phyloP scores from a whole-genome alignment of 148 eudicot species.

The Persicaria tinctoria region DNA sequence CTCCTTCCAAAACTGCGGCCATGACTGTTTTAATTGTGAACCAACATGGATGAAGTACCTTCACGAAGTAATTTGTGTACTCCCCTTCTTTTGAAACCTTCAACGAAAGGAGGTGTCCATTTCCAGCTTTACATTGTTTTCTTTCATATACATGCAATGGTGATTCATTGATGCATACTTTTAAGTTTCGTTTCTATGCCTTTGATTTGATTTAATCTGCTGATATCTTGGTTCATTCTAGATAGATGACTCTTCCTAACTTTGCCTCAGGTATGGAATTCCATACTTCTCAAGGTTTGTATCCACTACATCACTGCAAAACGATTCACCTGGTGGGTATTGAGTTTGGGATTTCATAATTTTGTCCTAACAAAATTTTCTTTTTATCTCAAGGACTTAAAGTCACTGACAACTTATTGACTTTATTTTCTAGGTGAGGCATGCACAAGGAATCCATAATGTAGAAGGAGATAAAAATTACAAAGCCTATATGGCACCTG shows the following conservation, averaged over 20 bases:
- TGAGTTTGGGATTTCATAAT: constrained; percentile 3
- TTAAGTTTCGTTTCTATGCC: too few relatives aligned
- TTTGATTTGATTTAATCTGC: background rate
- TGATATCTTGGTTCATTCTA: background rate
- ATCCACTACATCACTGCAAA: constrained; percentile 80
- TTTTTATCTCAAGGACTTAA: background rate
- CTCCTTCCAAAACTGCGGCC: too few relatives aligned
- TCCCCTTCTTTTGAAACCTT: too few relatives aligned
- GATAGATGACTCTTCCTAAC: background rate
- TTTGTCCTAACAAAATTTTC: background rate
- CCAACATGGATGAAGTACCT: too few relatives aligned
- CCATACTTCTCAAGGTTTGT: constrained; percentile 44
- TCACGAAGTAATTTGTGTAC: too few relatives aligned
- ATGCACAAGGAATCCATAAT: constrained; percentile 94
- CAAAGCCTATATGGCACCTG: constrained; percentile 75
- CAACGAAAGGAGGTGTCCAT: too few relatives aligned
- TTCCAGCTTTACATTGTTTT: background rate
- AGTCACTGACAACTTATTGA: constrained; percentile 21
- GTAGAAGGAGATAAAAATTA: constrained; percentile 85
- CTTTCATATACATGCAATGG: background rate
- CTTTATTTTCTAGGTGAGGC: constrained; percentile 69
- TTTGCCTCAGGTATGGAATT: constrained; percentile 53
- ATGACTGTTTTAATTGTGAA: too few relatives aligned
- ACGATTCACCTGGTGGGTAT: constrained; percentile 80
- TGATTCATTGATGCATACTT: background rate